Evolutionary conservation across 2,329 filamentous ascomycete species (phyloP).

Genomic region (Beauveria scarabaeidicola): DNA sequence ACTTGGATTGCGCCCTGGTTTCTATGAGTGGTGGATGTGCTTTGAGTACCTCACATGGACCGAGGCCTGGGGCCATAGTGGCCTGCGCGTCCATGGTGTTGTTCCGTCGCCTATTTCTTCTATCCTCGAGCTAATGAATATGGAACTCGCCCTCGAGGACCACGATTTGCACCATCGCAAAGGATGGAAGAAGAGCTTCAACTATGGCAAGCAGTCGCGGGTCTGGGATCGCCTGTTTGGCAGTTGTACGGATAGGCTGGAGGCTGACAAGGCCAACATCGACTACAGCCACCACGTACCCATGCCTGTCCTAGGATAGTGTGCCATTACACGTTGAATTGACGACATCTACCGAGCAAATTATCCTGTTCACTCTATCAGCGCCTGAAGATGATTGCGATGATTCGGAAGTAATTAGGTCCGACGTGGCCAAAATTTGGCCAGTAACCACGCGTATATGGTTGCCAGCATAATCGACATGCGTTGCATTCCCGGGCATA

Average conservation of each 20-base stretch:
- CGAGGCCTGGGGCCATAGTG: conserved; percentile 31
- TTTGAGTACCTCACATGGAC: conserved; percentile 33
- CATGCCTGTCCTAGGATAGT: background rate
- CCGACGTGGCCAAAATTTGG: too few relatives aligned
- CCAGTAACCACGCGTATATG: too few relatives aligned
- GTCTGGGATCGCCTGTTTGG: conserved; percentile 7
- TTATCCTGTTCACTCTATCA: too few relatives aligned
- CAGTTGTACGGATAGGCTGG: background rate
- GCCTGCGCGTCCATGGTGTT: conserved; percentile 27
- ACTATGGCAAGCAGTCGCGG: conserved; percentile 2
- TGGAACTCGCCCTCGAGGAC: conserved; percentile 33
- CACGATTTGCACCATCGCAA: conserved; percentile 31
- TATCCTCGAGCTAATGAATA: conserved; percentile 23
- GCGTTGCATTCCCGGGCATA: too few relatives aligned
- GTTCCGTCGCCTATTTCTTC: conserved; percentile 26
- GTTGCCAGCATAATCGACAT: too few relatives aligned
- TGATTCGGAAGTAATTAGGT: too few relatives aligned
- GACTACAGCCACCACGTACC: background rate
- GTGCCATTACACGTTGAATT: background rate
- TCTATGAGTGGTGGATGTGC: conserved; percentile 40
- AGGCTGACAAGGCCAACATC: background rate
- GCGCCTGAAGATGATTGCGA: too few relatives aligned
- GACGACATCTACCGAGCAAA: background rate
- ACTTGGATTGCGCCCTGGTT: conserved; percentile 31
- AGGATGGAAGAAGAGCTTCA: conserved; percentile 21